Conservation (phyloP, 1,284 basidiomycete genomes). For the Wolfiporia cocos region DNA sequence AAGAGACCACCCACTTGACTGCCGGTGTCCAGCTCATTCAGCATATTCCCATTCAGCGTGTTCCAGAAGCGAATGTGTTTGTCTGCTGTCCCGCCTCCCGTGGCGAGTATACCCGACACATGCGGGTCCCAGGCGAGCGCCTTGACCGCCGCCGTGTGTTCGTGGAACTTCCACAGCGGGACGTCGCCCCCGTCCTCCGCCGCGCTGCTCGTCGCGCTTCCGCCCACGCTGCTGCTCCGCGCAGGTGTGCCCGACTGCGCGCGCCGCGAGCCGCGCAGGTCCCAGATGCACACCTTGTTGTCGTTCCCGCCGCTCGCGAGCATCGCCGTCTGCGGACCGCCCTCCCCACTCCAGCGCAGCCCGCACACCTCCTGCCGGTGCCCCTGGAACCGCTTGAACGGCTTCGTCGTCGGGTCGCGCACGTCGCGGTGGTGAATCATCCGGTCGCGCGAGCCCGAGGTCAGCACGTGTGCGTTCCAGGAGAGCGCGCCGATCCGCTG, state of each 20-base stretch:
- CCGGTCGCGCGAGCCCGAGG: slow-evolving; percentile 89
- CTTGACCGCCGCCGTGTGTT: slow-evolving; percentile 96
- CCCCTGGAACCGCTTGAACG: slow-evolving; percentile 73
- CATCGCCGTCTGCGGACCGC: slow-evolving; percentile 29
- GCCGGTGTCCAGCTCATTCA: slow-evolving; percentile 87
- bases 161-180: slow-evolving; percentile 91
- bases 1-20: slow-evolving; percentile 77
- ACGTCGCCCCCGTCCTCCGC: slow-evolving; percentile 43
- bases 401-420: slow-evolving; percentile 62
- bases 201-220: slow-evolving; percentile 20
- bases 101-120: slow-evolving; percentile 85
- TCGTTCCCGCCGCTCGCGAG: slow-evolving; percentile 97
- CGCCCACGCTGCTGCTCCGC: slow-evolving; percentile 22
- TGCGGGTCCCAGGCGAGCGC: slow-evolving; percentile 99
- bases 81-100: slow-evolving; percentile 96
- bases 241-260: slow-evolving; percentile 24
- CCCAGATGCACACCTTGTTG: slow-evolving; percentile 98
- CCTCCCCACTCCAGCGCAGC: slow-evolving; percentile 82
- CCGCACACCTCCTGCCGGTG: slow-evolving; percentile 98
- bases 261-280: slow-evolving; percentile 60
- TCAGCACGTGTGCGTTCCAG: slow-evolving; percentile 89
- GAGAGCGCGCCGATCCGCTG: slow-evolving; percentile 91
- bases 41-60: slow-evolving; percentile 78
- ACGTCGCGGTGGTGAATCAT: slow-evolving; percentile 92
- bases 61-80: slow-evolving; percentile 99